Evolutionary conservation across 2,329 filamentous ascomycete genomes (phyloP), one percentile per base, ranked within the genome.

Genomic region (Cladosporium sp.): DNA sequence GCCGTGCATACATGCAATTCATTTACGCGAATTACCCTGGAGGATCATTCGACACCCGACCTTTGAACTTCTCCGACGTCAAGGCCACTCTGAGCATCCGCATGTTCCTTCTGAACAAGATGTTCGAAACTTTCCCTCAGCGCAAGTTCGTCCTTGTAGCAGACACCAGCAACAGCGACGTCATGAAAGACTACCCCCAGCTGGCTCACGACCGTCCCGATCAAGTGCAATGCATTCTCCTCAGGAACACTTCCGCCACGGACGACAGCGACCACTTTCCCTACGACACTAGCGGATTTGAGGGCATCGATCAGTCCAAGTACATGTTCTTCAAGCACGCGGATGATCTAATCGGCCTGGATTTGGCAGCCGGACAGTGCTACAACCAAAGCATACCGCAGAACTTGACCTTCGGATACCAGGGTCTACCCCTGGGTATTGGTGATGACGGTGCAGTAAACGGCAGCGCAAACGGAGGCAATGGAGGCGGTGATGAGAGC

Each of bases 321-420:
- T 91, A 89, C 71, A 90, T 91, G 86, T 91, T 92, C 72, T 91
- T 92, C 75, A 72, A 77, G 13, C 77, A 84, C 14, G 79, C 86
- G 0, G 82, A 89, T 66, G 87, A 91, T 60, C 68, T 91, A 35
- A 76, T 62, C 6, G 75, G 77, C 3, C 68, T 89, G 55, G 85
- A 91, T 61, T 82, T 91, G 54, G 75, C 72, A 2, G 80, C 79
- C 42, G 86, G 86, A 1, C 75, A 85, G 54, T 90, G 87, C 66
- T 76, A 81, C 61, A 90, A 89, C 60, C 61, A 69, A 31, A 77
- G 75, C 0, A 77, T 90, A 5, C 67, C 72, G 35, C 86, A 90
- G 67, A 88, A 89, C 56, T 73, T 90, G 40, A 89, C 85, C 0
- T 90, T 88, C 62, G 76, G 77, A 9, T 77, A 78, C 55, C 84